Evolutionary conservation across 306 rosid genomes (phyloP).

Genomic region (Quercus wislizeni): DNA sequence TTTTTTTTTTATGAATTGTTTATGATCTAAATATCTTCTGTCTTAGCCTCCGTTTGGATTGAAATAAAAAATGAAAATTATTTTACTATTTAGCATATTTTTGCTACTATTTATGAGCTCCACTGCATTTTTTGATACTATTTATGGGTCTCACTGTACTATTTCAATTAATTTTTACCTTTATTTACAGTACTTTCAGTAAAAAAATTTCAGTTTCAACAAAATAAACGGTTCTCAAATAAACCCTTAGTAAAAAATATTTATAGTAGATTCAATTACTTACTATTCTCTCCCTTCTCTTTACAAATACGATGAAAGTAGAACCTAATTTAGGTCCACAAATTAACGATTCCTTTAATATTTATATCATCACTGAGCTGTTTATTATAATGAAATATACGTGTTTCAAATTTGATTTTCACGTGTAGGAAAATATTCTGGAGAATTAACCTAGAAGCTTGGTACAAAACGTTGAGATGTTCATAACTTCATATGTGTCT

Average conservation of each 20-base stretch:
- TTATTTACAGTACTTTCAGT: too few relatives aligned
- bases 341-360: slow-evolving; percentile 3
- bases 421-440: background rate
- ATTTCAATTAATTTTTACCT: too few relatives aligned
- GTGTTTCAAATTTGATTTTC: background rate
- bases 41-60: too few relatives aligned
- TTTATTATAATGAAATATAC: background rate
- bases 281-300: background rate
- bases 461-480: background rate
- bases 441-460: slow-evolving; percentile 5
- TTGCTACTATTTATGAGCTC: fast-evolving
- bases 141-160: too few relatives aligned
- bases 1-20: too few relatives aligned
- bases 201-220: background rate
- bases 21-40: too few relatives aligned
- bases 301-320: background rate
- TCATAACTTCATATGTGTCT: background rate
- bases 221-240: too few relatives aligned
- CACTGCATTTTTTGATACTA: too few relatives aligned
- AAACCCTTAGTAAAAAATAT: background rate
- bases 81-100: too few relatives aligned
- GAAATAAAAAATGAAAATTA: too few relatives aligned
- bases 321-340: slow-evolving; percentile 1
- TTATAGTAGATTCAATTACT: fast-evolving
- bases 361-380: background rate